These are phyloP conservation scores for Candida hispaniensis DNA, from an alignment of 805 yeast genomes.

Conservation along the genomic window DNA sequence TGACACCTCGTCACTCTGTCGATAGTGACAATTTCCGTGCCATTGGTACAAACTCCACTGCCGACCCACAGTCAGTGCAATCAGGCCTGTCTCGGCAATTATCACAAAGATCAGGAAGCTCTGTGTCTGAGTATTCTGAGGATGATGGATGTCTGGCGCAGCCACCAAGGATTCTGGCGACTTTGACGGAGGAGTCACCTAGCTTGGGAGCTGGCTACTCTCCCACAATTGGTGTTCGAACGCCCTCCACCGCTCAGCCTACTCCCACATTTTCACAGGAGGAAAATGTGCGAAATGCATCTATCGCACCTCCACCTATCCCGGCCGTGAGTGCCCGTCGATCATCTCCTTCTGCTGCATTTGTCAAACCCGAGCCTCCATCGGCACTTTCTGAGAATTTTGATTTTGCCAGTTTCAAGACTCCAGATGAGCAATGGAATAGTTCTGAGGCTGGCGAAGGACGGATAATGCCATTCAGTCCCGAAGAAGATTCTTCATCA, in stretches of 20 bases:
- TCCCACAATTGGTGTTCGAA: constrained; percentile 8
- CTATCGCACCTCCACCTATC: constrained; percentile 11
- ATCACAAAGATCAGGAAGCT: constrained; percentile 7
- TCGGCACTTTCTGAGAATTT: constrained; percentile 5
- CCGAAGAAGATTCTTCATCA: constrained; percentile 14
- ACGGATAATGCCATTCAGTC: too few relatives aligned
- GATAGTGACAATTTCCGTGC: constrained; percentile 23
- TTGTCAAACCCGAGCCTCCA: constrained; percentile 11
- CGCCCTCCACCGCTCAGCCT: constrained; percentile 11
- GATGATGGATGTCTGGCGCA: constrained; percentile 8
- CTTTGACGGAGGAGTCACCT: too few relatives aligned
- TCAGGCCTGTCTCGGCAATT: constrained; percentile 8
- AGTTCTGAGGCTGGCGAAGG: too few relatives aligned
- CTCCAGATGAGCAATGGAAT: constrained; percentile 14
- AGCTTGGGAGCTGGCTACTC: too few relatives aligned
- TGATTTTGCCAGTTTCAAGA: constrained; percentile 9
- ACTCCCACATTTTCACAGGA: constrained; percentile 5
- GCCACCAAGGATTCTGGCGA: too few relatives aligned
- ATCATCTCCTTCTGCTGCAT: constrained; percentile 7
- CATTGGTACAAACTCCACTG: constrained; percentile 8
- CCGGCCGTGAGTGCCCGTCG: constrained; percentile 10
- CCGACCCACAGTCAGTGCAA: too few relatives aligned
- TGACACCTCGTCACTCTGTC: constrained; percentile 22
- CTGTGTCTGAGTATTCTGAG: constrained; percentile 10
- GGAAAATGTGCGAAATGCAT: constrained; percentile 4